Conservation (phyloP, 2,329 filamentous ascomycete species). For the Ambrosiella cleistominuta region DNA sequence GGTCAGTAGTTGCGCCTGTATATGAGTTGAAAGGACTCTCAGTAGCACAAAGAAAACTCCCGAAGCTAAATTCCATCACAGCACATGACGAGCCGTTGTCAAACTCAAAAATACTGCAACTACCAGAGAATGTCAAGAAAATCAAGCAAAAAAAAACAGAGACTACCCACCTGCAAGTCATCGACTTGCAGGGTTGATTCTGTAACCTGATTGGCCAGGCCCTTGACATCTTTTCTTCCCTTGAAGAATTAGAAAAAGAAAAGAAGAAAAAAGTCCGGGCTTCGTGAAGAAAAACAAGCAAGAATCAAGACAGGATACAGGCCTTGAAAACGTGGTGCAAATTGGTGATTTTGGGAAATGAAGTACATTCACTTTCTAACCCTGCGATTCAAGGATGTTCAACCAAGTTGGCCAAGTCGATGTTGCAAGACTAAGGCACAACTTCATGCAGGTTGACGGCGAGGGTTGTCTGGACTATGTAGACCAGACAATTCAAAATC, state of each 20-base stretch:
- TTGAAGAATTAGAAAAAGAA: not conserved
- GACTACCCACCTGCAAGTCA: no score
- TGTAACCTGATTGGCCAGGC: not conserved
- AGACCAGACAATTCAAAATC: no score
- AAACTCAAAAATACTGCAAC: no score
- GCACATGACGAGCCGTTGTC: not conserved
- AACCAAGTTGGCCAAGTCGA: no score
- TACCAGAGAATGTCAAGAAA: no score
- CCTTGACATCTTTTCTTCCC: not conserved
- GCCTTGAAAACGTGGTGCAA: not conserved
- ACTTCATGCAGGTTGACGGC: not conserved
- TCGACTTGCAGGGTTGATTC: no score
- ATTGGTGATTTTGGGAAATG: not conserved
- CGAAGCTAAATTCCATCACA: not conserved
- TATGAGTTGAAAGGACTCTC: no score
- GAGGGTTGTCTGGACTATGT: not conserved
- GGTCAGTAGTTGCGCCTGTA: no score
- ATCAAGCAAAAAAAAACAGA: no score
- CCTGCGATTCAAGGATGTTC: no score
- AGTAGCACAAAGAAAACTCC: not conserved
- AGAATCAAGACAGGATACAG: not conserved
- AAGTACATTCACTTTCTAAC: not conserved
- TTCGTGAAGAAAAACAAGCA: not conserved
- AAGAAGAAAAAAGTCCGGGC: not conserved
- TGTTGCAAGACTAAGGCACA: no score